phyloP scores from a whole-genome alignment of 768 basidiomycete species.

The Lactifluus volemus region DNA sequence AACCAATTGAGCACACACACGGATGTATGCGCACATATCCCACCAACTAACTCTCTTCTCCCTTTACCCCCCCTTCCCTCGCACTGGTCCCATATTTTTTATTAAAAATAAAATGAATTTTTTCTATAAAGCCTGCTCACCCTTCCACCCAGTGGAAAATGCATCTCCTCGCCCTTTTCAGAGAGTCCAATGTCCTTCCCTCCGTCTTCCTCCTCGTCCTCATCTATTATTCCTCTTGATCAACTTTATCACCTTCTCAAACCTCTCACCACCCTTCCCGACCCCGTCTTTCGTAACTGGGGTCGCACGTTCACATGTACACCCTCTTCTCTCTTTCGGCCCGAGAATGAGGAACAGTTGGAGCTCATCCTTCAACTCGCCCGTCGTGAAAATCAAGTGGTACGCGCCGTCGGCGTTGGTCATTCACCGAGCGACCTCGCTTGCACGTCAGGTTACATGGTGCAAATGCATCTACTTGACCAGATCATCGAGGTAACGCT shows the following conservation, averaged over 20 bases:
- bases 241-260: constrained; percentile 45
- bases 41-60: too few relatives aligned
- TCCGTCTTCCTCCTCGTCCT: constrained; percentile 21
- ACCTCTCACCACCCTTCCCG: constrained; percentile 42
- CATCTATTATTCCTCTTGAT: constrained; percentile 30
- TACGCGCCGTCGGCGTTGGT: constrained; percentile 83
- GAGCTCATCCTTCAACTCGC: constrained; percentile 74
- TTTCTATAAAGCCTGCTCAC: constrained; percentile 10
- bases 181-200: constrained; percentile 15
- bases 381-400: constrained; percentile 52
- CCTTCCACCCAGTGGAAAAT: background rate
- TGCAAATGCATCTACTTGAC: constrained; percentile 68
- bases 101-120: background rate
- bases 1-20: too few relatives aligned
- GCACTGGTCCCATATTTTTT: too few relatives aligned
- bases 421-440: constrained; percentile 93
- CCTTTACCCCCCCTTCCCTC: too few relatives aligned
- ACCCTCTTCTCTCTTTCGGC: constrained; percentile 69
- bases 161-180: background rate
- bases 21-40: too few relatives aligned
- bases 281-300: constrained; percentile 73
- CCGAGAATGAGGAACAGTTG: constrained; percentile 60
- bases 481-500: constrained; percentile 64
- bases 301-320: constrained; percentile 65
- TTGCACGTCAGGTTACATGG: constrained; percentile 81